A percentile compares a stretch with the other conserved stretches of the same genome.
Conservation (phyloP, 139 green algal species). For the Tetradesmus obliquus region DNA sequence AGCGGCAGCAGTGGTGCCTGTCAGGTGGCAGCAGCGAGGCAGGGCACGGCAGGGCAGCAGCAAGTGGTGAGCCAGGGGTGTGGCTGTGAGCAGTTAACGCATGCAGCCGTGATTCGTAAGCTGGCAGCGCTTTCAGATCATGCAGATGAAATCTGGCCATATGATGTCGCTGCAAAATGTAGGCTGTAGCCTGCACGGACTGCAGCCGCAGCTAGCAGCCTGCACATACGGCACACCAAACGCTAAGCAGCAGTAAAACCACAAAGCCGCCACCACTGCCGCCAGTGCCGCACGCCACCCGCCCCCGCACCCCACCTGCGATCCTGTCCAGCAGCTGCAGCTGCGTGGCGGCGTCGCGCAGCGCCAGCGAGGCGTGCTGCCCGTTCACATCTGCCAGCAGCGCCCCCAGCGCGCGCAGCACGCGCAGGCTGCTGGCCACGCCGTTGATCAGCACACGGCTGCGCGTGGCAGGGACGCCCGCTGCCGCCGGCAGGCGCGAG, state of each 20-base stretch:
- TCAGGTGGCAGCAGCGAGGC: neutral
- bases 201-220: neutral
- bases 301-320: conserved; percentile 42
- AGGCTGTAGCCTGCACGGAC: too few relatives aligned
- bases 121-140: too few relatives aligned
- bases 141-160: too few relatives aligned
- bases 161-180: too few relatives aligned
- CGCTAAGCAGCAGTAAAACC: neutral
- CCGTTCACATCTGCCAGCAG: conserved; percentile 92
- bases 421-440: conserved; percentile 70
- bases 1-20: conserved; percentile 44
- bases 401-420: conserved; percentile 76
- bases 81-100: too few relatives aligned
- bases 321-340: conserved; percentile 80
- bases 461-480: conserved; percentile 21
- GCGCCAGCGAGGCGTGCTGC: conserved; percentile 71
- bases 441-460: conserved; percentile 85
- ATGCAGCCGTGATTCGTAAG: too few relatives aligned
- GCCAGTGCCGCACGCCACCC: neutral
- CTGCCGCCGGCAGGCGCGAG: conserved; percentile 23
- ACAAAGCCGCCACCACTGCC: neutral
- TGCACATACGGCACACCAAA: neutral
- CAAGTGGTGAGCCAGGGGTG: neutral
- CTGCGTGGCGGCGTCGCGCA: conserved; percentile 65
- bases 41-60: neutral